Base-by-base conservation (phyloP, 768 basidiomycete genomes). In the Lactarius indigo region DNA sequence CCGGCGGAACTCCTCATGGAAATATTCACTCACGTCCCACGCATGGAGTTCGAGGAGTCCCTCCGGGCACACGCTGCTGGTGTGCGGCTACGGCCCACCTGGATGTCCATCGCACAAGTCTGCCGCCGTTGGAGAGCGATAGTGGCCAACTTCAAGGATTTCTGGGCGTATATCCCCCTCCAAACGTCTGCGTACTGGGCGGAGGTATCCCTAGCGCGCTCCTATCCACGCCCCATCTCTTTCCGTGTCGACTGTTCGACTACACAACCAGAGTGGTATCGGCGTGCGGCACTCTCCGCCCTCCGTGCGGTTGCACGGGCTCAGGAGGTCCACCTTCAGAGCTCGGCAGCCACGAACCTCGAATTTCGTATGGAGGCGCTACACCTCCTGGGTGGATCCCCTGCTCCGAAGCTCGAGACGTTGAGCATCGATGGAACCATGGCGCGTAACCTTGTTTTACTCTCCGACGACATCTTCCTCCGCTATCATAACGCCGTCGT, bases 21-120 rank as follows among this genome's bases (percentile, higher is more conserved):
- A n/a, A 58, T 66, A 39, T 63, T 66, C 39, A n/a, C 17, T n/a
- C 65, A 33, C 7, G 56, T 66, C n/a, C 65, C 65, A 3, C 61
- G 61, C 30, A 50, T 62, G n/a, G 37, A 63, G 33, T 66, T 66
- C 12, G 56, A 66, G 12, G 65, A 66, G 13, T 62, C 59, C 17
- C 50, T 65, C 44, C 35, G 8, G 20, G 31, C 30, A 9, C 18
- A 3, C 12, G 10, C 0, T 33, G 18, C 31, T 20, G 10, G 33
- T 18, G 31, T 33, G 33, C 42, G 20, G 18, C n/a, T 28, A 13
- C 17, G 7, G 35, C 65, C 56, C 10, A 57, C 26, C 10, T 66
- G 56, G 61, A 57, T 58, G 30, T 35, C 56, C 28, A 58, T 66
- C 35, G 10, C 44, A 1, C 61, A 66, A 5, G 57, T 58, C 56